phyloP scores from a whole-genome alignment of 495 filamentous ascomycete genomes.

The Podospora fimiseda region DNA sequence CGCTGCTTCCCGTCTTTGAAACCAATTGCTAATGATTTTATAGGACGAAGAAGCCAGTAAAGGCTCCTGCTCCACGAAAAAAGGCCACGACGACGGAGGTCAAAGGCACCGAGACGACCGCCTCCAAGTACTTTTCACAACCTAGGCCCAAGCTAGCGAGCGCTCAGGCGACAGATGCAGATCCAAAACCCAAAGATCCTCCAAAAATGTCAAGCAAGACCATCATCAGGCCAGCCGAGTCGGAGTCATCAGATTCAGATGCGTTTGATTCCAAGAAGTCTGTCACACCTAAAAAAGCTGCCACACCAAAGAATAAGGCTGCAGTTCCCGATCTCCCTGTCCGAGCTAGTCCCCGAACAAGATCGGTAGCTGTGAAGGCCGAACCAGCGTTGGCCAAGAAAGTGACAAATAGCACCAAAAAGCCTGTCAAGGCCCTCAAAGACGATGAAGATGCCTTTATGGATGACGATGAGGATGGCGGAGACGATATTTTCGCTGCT shows the following conservation, averaged over 20 bases:
- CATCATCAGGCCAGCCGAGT: background rate
- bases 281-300: constrained; percentile 23
- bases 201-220: background rate
- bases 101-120: constrained; percentile 40
- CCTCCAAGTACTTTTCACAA: constrained; percentile 45
- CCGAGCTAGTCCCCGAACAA: constrained; percentile 38
- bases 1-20: background rate
- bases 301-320: constrained; percentile 23
- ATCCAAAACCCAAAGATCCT: background rate
- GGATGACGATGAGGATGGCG: constrained; percentile 58
- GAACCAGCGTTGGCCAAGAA: constrained; percentile 18
- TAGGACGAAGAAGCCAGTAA: constrained; percentile 37
- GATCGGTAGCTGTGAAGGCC: constrained; percentile 25
- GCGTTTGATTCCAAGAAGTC: constrained; percentile 35
- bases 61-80: constrained; percentile 29
- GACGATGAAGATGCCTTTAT: constrained; percentile 47
- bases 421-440: constrained; percentile 25
- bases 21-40: constrained; percentile 1
- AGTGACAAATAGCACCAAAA: constrained; percentile 21
- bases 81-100: constrained; percentile 33
- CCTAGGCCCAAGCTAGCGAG: constrained; percentile 32
- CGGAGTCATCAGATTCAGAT: background rate
- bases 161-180: constrained; percentile 24
- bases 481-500: constrained; percentile 66
- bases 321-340: constrained; percentile 22